Evolutionary conservation across 2,329 filamentous ascomycete species (phyloP), one percentile per base, ranked within the genome.

Genomic region (Xenoacremonium recifei): DNA sequence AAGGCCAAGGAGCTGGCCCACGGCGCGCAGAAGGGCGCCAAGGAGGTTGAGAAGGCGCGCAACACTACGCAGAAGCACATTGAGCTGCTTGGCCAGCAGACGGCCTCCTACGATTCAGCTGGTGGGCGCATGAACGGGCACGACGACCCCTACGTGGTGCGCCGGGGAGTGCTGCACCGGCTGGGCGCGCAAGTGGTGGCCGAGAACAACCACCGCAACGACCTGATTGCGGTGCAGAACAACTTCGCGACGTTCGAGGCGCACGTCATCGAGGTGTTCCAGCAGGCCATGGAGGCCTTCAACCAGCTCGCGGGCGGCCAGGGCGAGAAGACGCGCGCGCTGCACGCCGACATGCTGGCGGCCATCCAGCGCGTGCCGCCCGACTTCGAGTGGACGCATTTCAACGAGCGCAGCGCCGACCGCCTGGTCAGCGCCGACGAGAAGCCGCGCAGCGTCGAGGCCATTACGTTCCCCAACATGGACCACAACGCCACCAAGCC

Each of bases 151-250:
- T 99, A 97, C 62, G 77, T 97, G 42, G 65, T 97, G 34, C 81
- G 85, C 57, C 84, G 92, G 21, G 87, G 88, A 45, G 83, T 96
- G 44, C 70, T 88, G 51, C 80, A 96, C 70, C 84, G 90, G 32
- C 75, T 99, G 41, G 84, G 89, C 76, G 92, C 87, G 72, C 93
- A 99, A 71, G 80, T 97, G 25, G 74, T 89, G 35, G 89, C 96
- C 62, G 93, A 99, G 73, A 99, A 99, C 76, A 95, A 91, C 73
- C 92, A 95, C 70, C 82, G 85, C 51, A 89, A 95, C 62, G 93
- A 99, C 62, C 78, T 97, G 43, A 78, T 99, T 48, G 79, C 85
- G 9, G 87, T 96, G n/a, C 93, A 99, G 69, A 84, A 86, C 69
- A 89, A 89, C 63, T 96, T 97, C 63, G 75, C 85, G 42, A 76